These are phyloP conservation scores for Penicillium atrosanguineum DNA, from an alignment of 495 filamentous ascomycete genomes.

Conservation along the genomic window DNA sequence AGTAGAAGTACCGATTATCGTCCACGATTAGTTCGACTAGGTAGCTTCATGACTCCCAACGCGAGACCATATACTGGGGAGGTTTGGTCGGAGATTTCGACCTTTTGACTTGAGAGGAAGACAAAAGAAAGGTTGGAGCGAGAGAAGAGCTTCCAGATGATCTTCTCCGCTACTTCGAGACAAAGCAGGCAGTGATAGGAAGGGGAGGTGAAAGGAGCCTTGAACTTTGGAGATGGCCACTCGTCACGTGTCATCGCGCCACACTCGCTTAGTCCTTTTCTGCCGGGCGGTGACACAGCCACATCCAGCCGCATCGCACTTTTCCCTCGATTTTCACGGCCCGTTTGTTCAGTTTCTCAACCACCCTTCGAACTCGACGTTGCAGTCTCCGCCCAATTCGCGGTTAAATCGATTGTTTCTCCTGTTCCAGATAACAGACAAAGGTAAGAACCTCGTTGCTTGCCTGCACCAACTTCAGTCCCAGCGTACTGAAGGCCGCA, in stretches of 20 bases:
- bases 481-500: neutral
- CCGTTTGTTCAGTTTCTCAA: conserved; percentile 24
- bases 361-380: conserved; percentile 63
- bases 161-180: conserved; percentile 1
- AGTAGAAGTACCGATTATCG: conserved; percentile 35
- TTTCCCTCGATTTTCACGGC: conserved; percentile 39
- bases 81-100: neutral
- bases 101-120: neutral
- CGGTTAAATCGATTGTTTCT: conserved; percentile 97
- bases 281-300: conserved; percentile 33
- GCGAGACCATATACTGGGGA: conserved; percentile 21
- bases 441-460: conserved; percentile 23
- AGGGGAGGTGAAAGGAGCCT: conserved; percentile 9
- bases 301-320: conserved; percentile 43
- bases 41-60: conserved; percentile 50
- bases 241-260: conserved; percentile 31
- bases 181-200: conserved; percentile 11
- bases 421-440: conserved; percentile 57
- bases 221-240: conserved; percentile 10
- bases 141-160: neutral
- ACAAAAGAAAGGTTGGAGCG: neutral
- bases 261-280: conserved; percentile 38
- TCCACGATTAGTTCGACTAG: conserved; percentile 44
- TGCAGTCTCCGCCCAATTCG: conserved; percentile 80
- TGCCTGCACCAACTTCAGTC: neutral